Base-by-base conservation (phyloP, 2,329 filamentous ascomycete genomes). In the Fusarium sp. region DNA sequence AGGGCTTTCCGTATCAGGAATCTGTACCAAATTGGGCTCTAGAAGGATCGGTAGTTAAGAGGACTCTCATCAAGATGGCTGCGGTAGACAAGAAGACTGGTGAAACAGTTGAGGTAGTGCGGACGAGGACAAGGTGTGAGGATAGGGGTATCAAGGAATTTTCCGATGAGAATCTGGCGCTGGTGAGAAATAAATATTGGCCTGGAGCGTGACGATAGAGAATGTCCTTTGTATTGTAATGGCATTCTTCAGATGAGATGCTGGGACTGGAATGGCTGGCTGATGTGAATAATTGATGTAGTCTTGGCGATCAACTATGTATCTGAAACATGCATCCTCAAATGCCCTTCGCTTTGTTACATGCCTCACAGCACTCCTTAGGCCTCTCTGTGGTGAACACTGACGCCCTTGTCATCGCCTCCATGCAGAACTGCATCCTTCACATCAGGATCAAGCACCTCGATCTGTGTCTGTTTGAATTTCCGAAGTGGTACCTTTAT, bases 1-100 rank as follows among this genome's bases (percentile, higher is more conserved):
- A 66, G 46, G 70, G 70, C 4, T 56, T 66, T 8, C 12, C 8
- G 16, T 72, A 66, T 58, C 55, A 69, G 10, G 46, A 66, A 49
- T 38, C 64, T 27, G 68, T 71, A 22, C 70, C 68, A 10, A 61
- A 55, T 11, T 72, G 70, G 70, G 68, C 68, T 27, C 53, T 66
- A 5, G 46, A 71, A 42, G 70, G 70, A 29, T 71, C 70, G n/a
- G 62, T 72, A 10, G 59, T 72, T 8, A 72, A 72, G 59, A 66
- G 31, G 17, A 27, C 16, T 17, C 62, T 68, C 4, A 68, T 69
- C 12, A 56, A 44, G 29, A 58, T 58, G 17, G 62, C 58, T 20
- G 67, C 58, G n/a, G 58, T 71, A 12, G 64, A 72, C 12, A 40
- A 31, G 51, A 65, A 57, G 22, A 72, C 64, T 16, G 61, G 64